Base-by-base conservation (phyloP, 1,284 basidiomycete genomes). In the Sanghuangporus baumii region DNA sequence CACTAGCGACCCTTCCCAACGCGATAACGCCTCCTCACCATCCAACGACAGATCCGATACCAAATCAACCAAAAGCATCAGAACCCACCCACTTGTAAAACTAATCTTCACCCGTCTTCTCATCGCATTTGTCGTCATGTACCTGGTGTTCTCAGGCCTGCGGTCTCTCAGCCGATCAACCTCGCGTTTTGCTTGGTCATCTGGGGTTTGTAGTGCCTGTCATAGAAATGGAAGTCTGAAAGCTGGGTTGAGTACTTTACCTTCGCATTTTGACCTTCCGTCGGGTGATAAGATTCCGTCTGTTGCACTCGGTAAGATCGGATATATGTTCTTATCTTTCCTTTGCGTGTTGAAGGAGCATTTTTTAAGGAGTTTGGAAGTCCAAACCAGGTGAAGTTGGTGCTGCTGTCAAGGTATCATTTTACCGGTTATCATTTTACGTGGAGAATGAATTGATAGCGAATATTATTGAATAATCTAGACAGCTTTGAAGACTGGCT, bases 281-380 rank as follows among this genome's bases (percentile, higher is more conserved):
- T 85, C 83, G 23, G 86, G 86, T 0, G 81, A 86, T 66, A 75
- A 78, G 65, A 87, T 88, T 48, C 86, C 86, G 0, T 77, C 80
- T 11, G 78, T 87, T 54, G 85, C 85, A 9, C 76, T 87, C 36
- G 83, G 84, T 83, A 72, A 50, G 71, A 58, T 46, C 16, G 40
- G 14, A 26, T 36, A 26, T 43, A n/a, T 40, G 46, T 14, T 48
- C 14, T 37, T 18, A 7, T 18, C 12, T 3, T 8, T 54, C 26
- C 20, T 46, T 51, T 20, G 37, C 36, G 18, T 51, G 20, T 18
- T 38, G 47, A 48, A 26, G 54, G 8, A 16, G 18, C 48, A 43
- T 51, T 57, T 38, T 40, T 38, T 31, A 57, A 86, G 86, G 85
- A 46, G 83, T 86, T 23, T 88, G 85, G 86, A 77, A 84, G 69